Evolutionary conservation across 306 rosid species (phyloP).

Genomic region (Prunus mira): DNA sequence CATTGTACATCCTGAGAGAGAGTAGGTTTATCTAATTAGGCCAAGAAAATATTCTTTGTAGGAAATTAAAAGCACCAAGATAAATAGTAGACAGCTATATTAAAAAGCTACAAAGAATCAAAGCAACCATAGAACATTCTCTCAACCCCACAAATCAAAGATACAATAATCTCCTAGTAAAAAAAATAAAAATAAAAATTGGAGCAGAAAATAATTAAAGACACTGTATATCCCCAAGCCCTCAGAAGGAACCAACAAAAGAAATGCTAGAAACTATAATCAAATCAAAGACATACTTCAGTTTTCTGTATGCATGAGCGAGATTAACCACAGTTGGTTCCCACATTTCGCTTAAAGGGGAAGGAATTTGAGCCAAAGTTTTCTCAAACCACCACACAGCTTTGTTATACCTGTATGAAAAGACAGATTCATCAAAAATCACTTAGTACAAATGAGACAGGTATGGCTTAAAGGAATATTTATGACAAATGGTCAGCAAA

Average conservation of each 20-base stretch:
- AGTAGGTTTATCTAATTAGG: constrained; percentile 19
- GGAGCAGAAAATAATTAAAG: not conserved
- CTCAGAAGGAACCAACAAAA: not conserved
- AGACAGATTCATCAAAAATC: not conserved
- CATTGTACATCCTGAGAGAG: constrained; percentile 59
- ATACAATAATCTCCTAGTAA: not conserved
- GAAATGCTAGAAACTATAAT: constrained; percentile 11
- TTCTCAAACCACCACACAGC: constrained; percentile 90
- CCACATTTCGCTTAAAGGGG: constrained; percentile 85
- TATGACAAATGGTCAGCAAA: not conserved
- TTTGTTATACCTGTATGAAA: constrained; percentile 64
- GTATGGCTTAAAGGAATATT: not conserved
- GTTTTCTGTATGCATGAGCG: constrained; percentile 88
- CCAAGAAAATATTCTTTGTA: constrained; percentile 7
- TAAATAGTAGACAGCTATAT: not conserved
- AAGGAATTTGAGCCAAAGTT: constrained; percentile 74
- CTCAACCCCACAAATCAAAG: not conserved
- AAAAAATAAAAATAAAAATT: not conserved
- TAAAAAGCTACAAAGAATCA: not conserved
- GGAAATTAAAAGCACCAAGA: not conserved
- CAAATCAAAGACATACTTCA: constrained; percentile 57
- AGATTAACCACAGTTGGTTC: constrained; percentile 91
- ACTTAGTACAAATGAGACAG: not conserved
- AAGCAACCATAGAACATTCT: not conserved
- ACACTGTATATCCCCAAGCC: not conserved